Percentiles rank a stretch among this genome's conserved stretches.
phyloP scores from a whole-genome alignment of 495 filamentous ascomycete species.

The Aspergillus funiculosus region DNA sequence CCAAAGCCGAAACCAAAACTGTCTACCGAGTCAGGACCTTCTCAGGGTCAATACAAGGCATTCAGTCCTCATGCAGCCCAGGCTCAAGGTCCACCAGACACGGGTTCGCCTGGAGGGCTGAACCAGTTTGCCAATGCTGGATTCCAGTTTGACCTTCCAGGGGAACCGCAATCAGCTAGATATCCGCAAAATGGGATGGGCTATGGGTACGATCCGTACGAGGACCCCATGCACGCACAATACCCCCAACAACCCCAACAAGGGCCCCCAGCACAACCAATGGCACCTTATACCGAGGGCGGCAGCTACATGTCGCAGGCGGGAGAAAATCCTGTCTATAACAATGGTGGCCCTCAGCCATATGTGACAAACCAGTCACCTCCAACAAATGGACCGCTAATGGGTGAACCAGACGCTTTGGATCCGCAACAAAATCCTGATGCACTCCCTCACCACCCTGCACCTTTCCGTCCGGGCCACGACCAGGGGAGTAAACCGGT shows the following conservation, averaged over 20 bases:
- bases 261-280: constrained; percentile 9
- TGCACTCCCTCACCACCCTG: constrained; percentile 68
- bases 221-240: constrained; percentile 11
- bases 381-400: constrained; percentile 14
- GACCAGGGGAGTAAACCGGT: constrained; percentile 56
- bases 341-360: constrained; percentile 23
- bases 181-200: constrained; percentile 29
- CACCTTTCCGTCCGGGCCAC: constrained; percentile 72
- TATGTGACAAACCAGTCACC: constrained; percentile 22
- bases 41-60: constrained; percentile 28
- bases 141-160: constrained; percentile 65
- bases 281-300: constrained; percentile 10
- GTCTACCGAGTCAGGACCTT: constrained; percentile 17
- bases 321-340: constrained; percentile 8
- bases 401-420: constrained; percentile 14
- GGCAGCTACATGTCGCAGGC: constrained; percentile 6
- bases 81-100: constrained; percentile 63
- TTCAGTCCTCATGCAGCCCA: constrained; percentile 38
- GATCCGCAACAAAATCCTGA: constrained; percentile 49
- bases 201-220: constrained; percentile 15
- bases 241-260: constrained; percentile 11
- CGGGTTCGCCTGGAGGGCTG: constrained; percentile 44
- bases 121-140: constrained; percentile 49
- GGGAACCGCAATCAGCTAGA: constrained; percentile 49
- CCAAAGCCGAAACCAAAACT: constrained; percentile 24